Evolutionary conservation across 179 eudicot species (phyloP).

Genomic region (Dionaea muscipula): DNA sequence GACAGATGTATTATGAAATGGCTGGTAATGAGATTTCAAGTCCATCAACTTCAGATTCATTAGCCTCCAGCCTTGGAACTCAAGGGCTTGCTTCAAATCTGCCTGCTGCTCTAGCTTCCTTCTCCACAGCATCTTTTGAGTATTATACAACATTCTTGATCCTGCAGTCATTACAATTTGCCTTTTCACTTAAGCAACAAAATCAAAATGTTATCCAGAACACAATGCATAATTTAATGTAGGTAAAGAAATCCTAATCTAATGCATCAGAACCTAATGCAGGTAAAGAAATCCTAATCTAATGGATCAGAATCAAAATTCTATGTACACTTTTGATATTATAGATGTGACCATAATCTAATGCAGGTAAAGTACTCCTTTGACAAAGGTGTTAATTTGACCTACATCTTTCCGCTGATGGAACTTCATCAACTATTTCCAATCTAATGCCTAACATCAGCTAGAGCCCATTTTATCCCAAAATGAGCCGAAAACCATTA

Average conservation of each 20-base stretch:
- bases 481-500: no score
- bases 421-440: slow-evolving; percentile 25
- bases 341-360: slow-evolving; percentile 5
- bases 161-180: no score
- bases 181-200: no score
- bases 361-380: slow-evolving; percentile 14
- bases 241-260: no score
- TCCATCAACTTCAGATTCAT: slow-evolving; percentile 45
- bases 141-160: slow-evolving; percentile 25
- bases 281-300: no score
- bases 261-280: no score
- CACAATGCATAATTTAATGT: no score
- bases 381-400: slow-evolving; percentile 46
- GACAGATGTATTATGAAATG: slow-evolving; percentile 10
- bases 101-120: slow-evolving; percentile 42
- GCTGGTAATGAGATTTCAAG: slow-evolving; percentile 23
- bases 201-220: no score
- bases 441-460: slow-evolving; percentile 18
- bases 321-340: background rate
- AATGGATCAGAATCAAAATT: background rate
- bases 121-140: slow-evolving; percentile 29
- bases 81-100: slow-evolving; percentile 43
- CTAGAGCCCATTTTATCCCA: slow-evolving; percentile 11
- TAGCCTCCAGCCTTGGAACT: slow-evolving; percentile 37
- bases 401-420: slow-evolving; percentile 48